Percentiles rank a stretch among this genome's conserved stretches.
Conservation (phyloP, 1,139 yeast genomes). For the Candida gigantensis region DNA sequence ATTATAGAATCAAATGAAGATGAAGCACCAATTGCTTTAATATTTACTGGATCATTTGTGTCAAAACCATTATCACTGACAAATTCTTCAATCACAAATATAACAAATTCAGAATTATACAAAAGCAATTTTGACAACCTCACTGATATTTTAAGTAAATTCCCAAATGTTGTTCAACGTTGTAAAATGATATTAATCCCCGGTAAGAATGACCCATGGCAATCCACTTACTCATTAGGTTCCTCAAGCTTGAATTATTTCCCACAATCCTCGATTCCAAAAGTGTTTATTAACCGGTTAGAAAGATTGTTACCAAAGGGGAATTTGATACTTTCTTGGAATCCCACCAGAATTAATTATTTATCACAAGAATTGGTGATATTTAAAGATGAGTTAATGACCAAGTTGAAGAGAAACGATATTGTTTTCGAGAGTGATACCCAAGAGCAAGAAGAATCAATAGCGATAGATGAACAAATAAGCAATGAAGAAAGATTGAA, state of each 20-base stretch:
- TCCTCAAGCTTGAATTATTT: slow-evolving; percentile 56
- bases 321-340: slow-evolving; percentile 56
- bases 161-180: slow-evolving; percentile 30
- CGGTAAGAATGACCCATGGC: slow-evolving; percentile 95
- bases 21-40: slow-evolving; percentile 55
- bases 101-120: slow-evolving; percentile 55
- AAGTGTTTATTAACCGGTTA: slow-evolving; percentile 66
- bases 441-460: slow-evolving; percentile 27
- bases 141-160: slow-evolving; percentile 51
- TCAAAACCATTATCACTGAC: slow-evolving; percentile 61
- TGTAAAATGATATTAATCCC: slow-evolving; percentile 70
- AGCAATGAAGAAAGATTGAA: slow-evolving; percentile 19
- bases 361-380: slow-evolving; percentile 81
- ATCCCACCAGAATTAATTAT: slow-evolving; percentile 78
- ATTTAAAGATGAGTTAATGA: slow-evolving; percentile 70
- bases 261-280: slow-evolving; percentile 76
- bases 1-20: slow-evolving; percentile 27
- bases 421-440: slow-evolving; percentile 52
- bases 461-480: slow-evolving; percentile 6
- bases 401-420: slow-evolving; percentile 69
- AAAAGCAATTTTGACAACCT: slow-evolving; percentile 74
- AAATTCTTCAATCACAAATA: slow-evolving; percentile 39
- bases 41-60: slow-evolving; percentile 59
- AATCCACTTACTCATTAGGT: slow-evolving; percentile 68
- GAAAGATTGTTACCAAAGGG: slow-evolving; percentile 64